Evolutionary conservation across 139 green algal genomes (phyloP).

Genomic region (Closterium sp.): DNA sequence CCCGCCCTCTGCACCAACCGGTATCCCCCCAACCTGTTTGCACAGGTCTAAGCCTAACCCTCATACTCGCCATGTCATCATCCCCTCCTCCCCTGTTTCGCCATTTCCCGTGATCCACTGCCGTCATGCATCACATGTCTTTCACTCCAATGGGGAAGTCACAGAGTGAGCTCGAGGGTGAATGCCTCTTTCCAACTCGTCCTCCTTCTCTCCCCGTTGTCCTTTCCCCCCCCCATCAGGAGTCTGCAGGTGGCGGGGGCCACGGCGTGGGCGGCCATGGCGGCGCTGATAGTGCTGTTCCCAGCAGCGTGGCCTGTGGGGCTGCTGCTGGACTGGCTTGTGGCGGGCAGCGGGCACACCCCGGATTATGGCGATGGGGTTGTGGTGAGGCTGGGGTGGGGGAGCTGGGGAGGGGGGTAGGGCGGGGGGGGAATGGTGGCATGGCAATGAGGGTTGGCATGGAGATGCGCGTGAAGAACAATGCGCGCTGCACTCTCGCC

Average conservation of each 20-base stretch:
- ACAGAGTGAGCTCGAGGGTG: too few relatives aligned
- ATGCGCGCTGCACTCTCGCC: not conserved
- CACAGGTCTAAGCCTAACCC: not conserved
- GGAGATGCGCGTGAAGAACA: not conserved
- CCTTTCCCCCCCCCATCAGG: not conserved
- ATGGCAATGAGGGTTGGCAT: not conserved
- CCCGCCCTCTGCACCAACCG: not conserved
- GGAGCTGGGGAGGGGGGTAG: not conserved
- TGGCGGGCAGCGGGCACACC: not conserved
- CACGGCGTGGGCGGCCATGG: not conserved
- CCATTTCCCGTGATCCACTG: too few relatives aligned
- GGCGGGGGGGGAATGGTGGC: too few relatives aligned
- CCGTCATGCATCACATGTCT: too few relatives aligned
- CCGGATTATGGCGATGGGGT: not conserved
- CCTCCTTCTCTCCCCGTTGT: not conserved
- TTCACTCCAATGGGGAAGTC: too few relatives aligned
- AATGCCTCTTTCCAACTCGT: not conserved
- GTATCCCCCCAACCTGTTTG: not conserved
- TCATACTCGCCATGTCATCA: not conserved
- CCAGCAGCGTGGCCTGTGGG: not conserved
- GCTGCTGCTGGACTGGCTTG: not conserved
- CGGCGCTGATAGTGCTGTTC: not conserved
- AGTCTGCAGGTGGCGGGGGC: not conserved
- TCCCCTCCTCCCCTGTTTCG: not conserved
- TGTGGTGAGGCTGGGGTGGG: not conserved